Evolutionary conservation across 2,329 filamentous ascomycete genomes (phyloP).

Genomic region (Phaeoacremonium minimum): DNA sequence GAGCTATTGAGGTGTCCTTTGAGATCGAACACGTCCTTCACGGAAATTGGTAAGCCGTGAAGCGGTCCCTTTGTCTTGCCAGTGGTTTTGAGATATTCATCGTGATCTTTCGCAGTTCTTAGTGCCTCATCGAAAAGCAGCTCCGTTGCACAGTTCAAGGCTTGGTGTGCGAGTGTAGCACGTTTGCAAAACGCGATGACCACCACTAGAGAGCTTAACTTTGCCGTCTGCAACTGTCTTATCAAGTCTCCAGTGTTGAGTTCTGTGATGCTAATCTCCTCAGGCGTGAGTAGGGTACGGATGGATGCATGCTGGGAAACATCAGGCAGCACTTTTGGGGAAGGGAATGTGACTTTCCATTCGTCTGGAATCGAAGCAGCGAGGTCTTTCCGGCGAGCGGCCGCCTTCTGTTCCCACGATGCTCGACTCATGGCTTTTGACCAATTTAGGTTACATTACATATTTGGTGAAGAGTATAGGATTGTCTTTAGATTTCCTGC

Average conservation of each 20-base stretch:
- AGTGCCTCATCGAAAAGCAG: slow-evolving; percentile 46
- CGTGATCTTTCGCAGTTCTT: slow-evolving; percentile 34
- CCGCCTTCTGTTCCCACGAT: background rate
- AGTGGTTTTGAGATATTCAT: slow-evolving; percentile 31
- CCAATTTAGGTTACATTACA: too few species aligned
- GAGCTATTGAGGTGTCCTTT: slow-evolving; percentile 26
- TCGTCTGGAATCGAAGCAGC: background rate
- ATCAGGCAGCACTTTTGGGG: background rate
- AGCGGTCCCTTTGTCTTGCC: slow-evolving; percentile 49
- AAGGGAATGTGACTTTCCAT: background rate
- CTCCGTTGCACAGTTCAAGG: slow-evolving; percentile 38
- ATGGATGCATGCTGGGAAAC: background rate
- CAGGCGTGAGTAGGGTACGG: background rate
- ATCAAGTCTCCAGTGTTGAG: background rate
- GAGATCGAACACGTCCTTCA: slow-evolving; percentile 60
- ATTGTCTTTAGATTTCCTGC: too few species aligned
- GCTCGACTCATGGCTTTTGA: too few species aligned
- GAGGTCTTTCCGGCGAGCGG: background rate
- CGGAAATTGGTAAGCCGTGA: slow-evolving; percentile 51
- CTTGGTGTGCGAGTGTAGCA: slow-evolving; percentile 42
- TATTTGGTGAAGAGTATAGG: too few species aligned
- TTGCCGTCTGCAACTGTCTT: slow-evolving; percentile 13
- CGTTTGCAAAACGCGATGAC: slow-evolving; percentile 43
- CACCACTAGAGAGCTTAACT: slow-evolving; percentile 23
- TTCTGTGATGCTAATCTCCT: background rate